Evolutionary conservation across 2,329 filamentous ascomycete species (phyloP).

Genomic region (Orbilia quercus): DNA sequence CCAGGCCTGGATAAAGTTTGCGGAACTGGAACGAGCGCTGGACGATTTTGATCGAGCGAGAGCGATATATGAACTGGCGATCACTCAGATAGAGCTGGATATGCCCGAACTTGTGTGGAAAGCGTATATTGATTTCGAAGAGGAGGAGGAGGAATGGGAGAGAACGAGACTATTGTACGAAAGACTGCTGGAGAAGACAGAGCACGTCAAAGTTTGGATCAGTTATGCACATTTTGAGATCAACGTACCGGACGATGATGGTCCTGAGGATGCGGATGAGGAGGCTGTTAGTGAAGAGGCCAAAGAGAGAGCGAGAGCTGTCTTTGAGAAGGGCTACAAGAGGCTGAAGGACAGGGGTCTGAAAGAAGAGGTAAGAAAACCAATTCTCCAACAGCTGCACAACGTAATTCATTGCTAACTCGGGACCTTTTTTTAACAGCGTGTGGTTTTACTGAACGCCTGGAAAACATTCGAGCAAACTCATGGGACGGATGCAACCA

Average conservation of each 20-base stretch:
- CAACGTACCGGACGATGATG: slow-evolving; percentile 80
- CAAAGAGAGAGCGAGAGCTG: slow-evolving; percentile 80
- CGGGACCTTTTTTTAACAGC: slow-evolving; percentile 63
- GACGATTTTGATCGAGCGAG: slow-evolving; percentile 89
- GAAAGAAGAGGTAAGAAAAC: slow-evolving; percentile 77
- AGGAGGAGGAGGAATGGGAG: slow-evolving; percentile 92
- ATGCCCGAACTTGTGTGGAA: slow-evolving; percentile 99
- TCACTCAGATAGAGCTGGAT: slow-evolving; percentile 83
- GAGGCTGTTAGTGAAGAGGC: slow-evolving; percentile 81
- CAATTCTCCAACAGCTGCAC: not conserved
- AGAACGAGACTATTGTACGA: slow-evolving; percentile 85
- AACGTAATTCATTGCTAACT: no score
- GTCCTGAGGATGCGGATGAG: slow-evolving; percentile 69
- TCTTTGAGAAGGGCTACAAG: slow-evolving; percentile 88
- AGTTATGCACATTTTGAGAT: slow-evolving; percentile 99
- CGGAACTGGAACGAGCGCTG: slow-evolving; percentile 88
- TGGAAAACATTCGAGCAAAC: slow-evolving; percentile 93
- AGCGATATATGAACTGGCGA: slow-evolving; percentile 90
- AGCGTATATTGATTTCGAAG: slow-evolving; percentile 97
- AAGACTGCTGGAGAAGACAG: slow-evolving; percentile 89
- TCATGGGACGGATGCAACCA: slow-evolving; percentile 79
- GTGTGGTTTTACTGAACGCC: slow-evolving; percentile 88
- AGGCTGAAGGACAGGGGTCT: slow-evolving; percentile 88
- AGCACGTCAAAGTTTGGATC: slow-evolving; percentile 99
- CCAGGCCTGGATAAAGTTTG: slow-evolving; percentile 96